These are phyloP conservation scores for Rehmannia glutinosa DNA, from an alignment of 257 asterid species.

Conservation along the genomic window DNA sequence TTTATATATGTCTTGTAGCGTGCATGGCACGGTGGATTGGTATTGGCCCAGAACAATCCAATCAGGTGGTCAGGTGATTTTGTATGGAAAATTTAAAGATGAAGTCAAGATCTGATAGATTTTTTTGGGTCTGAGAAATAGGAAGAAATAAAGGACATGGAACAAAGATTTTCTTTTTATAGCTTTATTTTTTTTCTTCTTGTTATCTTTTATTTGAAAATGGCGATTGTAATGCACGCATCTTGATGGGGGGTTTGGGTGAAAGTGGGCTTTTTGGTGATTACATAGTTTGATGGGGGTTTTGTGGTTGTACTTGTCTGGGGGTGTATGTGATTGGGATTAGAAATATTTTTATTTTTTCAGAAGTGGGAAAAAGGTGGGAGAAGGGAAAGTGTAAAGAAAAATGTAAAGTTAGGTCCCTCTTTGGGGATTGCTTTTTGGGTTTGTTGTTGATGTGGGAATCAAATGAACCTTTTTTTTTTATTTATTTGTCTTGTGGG, in stretches of 20 bases:
- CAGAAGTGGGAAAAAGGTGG: conserved; percentile 3
- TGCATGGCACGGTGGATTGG: conserved; percentile 14
- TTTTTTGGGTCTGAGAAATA: conserved; percentile 20
- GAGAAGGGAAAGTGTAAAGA: conserved; percentile 8
- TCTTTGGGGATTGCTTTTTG: neutral
- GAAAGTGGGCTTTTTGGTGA: conserved; percentile 7
- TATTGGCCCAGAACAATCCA: conserved; percentile 22
- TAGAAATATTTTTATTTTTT: conserved; percentile 16
- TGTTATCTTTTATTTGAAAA: no score
- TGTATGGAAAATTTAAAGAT: conserved; percentile 28
- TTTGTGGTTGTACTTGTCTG: conserved; percentile 21
- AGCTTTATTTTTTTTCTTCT: neutral
- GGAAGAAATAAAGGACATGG: neutral
- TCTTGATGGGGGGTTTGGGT: neutral
- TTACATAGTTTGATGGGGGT: conserved; percentile 7
- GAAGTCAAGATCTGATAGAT: conserved; percentile 39
- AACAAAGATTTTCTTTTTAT: conserved; percentile 19
- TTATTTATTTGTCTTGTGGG: conserved; percentile 10
- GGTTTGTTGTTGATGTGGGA: conserved; percentile 28
- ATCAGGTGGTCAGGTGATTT: conserved; percentile 38
- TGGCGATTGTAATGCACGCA: conserved; percentile 8
- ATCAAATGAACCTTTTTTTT: conserved; percentile 21
- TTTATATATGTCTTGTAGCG: conserved; percentile 22
- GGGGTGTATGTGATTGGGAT: conserved; percentile 19
- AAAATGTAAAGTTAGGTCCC: conserved; percentile 3